These are phyloP conservation scores for Nicotiana tabacum DNA, from an alignment of 257 asterid genomes.

Conservation along the genomic window DNA sequence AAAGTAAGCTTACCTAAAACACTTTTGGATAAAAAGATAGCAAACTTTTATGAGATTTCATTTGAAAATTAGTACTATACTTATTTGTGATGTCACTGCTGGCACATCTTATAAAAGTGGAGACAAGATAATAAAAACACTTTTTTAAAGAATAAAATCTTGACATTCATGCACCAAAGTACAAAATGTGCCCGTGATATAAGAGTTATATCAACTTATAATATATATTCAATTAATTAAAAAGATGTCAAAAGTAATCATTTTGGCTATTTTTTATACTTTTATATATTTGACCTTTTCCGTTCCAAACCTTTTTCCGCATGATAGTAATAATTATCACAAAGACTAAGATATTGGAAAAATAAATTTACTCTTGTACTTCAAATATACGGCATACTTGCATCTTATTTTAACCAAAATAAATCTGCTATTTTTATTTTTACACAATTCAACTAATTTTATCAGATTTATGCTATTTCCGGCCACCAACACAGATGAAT, in stretches of 20 bases:
- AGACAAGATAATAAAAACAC: neutral
- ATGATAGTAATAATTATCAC: neutral
- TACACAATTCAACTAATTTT: too few relatives aligned
- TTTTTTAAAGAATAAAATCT: neutral
- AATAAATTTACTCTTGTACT: neutral
- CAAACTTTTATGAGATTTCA: neutral
- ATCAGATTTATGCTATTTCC: accelerated
- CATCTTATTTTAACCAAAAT: too few relatives aligned
- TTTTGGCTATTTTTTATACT: neutral
- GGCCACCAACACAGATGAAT: too few relatives aligned
- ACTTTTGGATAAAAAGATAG: neutral
- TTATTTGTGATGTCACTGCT: neutral
- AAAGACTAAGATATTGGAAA: neutral
- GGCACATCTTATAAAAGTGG: neutral
- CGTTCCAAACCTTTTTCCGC: neutral
- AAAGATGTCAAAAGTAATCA: neutral
- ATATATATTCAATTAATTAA: neutral
- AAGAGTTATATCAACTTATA: neutral
- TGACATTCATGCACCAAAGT: conserved; percentile 5
- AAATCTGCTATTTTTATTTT: too few relatives aligned
- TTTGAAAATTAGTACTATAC: neutral
- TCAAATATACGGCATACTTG: neutral
- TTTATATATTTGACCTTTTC: neutral
- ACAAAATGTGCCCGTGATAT: neutral
- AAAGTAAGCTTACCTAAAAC: neutral